A percentile compares a stretch with the other conserved stretches of the same genome.
Evolutionary conservation across 176 grass and related monocot genomes (phyloP).

Genomic region (Lolium perenne): DNA sequence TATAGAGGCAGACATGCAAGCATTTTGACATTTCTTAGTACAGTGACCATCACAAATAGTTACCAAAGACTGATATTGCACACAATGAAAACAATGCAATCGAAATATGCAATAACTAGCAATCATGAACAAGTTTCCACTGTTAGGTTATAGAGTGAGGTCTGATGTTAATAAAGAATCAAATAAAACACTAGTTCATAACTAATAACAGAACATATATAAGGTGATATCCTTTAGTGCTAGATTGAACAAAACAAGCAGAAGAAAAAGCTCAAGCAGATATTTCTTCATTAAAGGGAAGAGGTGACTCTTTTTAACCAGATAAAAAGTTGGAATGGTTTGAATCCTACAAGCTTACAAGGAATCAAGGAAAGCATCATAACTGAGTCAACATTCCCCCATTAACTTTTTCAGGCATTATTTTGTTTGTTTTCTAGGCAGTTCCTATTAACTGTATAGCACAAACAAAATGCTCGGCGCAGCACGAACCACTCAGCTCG

Average conservation of each 20-base stretch:
- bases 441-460: neutral
- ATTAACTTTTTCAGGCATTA: neutral
- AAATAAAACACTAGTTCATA: neutral
- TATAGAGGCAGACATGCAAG: neutral
- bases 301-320: neutral
- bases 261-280: constrained; percentile 10
- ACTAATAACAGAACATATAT: neutral
- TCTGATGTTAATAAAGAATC: constrained; percentile 3
- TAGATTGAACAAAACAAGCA: constrained; percentile 4
- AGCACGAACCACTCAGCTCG: neutral
- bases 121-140: neutral
- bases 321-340: neutral
- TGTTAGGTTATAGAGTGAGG: neutral
- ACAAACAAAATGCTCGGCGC: neutral
- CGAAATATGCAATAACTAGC: neutral
- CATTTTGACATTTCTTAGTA: constrained; percentile 15
- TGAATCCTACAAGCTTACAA: neutral
- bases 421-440: neutral
- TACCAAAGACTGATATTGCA: neutral
- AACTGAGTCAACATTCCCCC: neutral
- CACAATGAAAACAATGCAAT: neutral
- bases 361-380: neutral
- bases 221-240: neutral
- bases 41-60: neutral
- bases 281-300: neutral